phyloP scores from a whole-genome alignment of 2,329 filamentous ascomycete genomes.

The Fusarium virguliforme region DNA sequence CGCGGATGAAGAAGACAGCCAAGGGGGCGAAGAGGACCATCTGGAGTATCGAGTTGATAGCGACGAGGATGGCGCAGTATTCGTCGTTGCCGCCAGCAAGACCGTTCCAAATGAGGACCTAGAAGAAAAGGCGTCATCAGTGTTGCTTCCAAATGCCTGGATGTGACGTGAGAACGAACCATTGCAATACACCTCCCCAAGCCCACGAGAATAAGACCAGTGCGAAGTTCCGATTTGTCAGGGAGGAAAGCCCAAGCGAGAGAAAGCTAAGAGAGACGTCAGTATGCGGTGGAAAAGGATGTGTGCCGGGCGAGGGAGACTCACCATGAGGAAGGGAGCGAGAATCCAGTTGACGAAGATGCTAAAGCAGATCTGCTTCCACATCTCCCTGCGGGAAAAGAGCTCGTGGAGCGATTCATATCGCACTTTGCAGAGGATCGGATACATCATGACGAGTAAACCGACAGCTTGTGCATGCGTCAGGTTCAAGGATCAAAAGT shows the following conservation, averaged over 20 bases:
- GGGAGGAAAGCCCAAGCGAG: conserved; percentile 79
- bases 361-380: conserved; percentile 83
- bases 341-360: conserved; percentile 86
- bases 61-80: conserved; percentile 86
- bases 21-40: conserved; percentile 81
- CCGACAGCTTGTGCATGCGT: conserved; percentile 72
- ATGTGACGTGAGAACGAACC: conserved; percentile 58
- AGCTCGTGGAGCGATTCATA: conserved; percentile 81
- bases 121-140: background rate
- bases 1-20: conserved; percentile 77
- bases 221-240: conserved; percentile 70
- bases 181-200: conserved; percentile 90
- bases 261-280: conserved; percentile 63
- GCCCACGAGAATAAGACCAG: conserved; percentile 84
- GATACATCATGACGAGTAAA: conserved; percentile 92
- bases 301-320: background rate
- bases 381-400: conserved; percentile 73
- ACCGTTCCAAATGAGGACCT: conserved; percentile 77
- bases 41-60: conserved; percentile 81
- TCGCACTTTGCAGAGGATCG: conserved; percentile 87
- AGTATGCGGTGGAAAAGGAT: background rate
- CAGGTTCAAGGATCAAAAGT: background rate
- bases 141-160: background rate
- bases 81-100: conserved; percentile 81
- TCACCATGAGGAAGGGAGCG: conserved; percentile 84